A percentile compares a stretch with the other conserved stretches of the same genome.
phyloP scores from a whole-genome alignment of 1,139 yeast species.

The Saccharomycopsis crataegensis region DNA sequence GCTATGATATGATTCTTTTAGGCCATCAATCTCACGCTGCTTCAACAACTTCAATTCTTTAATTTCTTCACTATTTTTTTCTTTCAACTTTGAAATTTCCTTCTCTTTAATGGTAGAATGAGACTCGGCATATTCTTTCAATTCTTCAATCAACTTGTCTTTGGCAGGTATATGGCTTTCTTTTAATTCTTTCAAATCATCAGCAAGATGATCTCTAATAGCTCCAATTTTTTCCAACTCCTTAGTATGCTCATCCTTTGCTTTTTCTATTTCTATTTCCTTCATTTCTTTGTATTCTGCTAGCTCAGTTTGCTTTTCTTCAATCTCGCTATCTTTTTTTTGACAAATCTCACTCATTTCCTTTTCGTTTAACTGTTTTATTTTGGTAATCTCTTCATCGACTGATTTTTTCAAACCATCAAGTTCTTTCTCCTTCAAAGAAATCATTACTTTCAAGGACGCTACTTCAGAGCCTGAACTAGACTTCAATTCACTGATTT shows the following conservation, averaged over 20 bases:
- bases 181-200: too few species aligned
- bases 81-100: too few species aligned
- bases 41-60: too few species aligned
- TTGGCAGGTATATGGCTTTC: conserved; percentile 10
- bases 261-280: not conserved
- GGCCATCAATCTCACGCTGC: too few species aligned
- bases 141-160: conserved; percentile 18
- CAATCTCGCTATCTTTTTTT: conserved; percentile 1
- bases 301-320: not conserved
- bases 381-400: conserved; percentile 20
- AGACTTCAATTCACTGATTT: conserved; percentile 3
- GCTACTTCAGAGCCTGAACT: too few species aligned
- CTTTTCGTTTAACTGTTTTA: conserved; percentile 25
- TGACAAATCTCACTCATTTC: conserved; percentile 24
- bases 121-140: conserved; percentile 11
- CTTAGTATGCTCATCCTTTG: not conserved
- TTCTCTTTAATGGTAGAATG: too few species aligned
- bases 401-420: not conserved
- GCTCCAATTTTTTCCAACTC: not conserved
- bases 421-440: too few species aligned
- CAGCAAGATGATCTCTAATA: too few species aligned
- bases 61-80: too few species aligned
- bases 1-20: too few species aligned
- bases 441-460: too few species aligned
- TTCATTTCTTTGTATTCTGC: not conserved